Percentiles rank a stretch among this genome's conserved stretches.
These are phyloP conservation scores for Lizonia empirigonia DNA, from an alignment of 2,329 filamentous ascomycete genomes.

Conservation along the genomic window DNA sequence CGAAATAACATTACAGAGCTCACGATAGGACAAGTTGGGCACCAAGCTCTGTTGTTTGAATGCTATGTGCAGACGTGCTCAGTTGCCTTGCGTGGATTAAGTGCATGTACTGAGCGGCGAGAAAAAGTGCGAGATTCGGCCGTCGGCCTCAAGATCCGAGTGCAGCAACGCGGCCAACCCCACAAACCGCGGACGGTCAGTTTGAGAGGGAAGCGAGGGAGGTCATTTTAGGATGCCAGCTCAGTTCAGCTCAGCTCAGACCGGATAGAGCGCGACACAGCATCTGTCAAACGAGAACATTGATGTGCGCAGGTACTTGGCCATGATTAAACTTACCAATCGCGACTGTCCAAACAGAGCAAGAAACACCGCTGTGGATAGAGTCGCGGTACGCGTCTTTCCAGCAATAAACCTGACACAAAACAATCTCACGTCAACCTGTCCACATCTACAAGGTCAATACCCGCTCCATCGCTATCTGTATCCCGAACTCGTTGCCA, in stretches of 20 bases:
- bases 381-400: not conserved
- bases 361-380: not conserved
- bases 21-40: slow-evolving; percentile 10
- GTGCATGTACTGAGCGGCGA: not conserved
- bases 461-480: slow-evolving; percentile 20
- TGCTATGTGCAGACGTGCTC: not conserved
- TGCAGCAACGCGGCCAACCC: no score
- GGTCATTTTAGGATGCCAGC: slow-evolving; percentile 1
- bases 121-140: not conserved
- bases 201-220: not conserved
- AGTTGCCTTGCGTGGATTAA: not conserved
- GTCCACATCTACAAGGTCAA: slow-evolving; percentile 28
- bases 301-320: not conserved
- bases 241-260: slow-evolving; percentile 3
- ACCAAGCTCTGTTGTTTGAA: slow-evolving; percentile 2
- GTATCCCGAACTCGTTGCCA: slow-evolving; percentile 6
- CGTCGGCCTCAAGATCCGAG: not conserved
- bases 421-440: slow-evolving; percentile 18
- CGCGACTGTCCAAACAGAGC: not conserved
- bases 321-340: not conserved
- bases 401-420: not conserved
- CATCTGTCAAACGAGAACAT: slow-evolving; percentile 2
- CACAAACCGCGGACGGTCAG: not conserved
- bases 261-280: not conserved
- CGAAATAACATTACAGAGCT: slow-evolving; percentile 2